Percentiles rank a stretch among this genome's conserved stretches.
Conservation (phyloP, 129 eudicot genomes). For the Apium graveolens region DNA sequence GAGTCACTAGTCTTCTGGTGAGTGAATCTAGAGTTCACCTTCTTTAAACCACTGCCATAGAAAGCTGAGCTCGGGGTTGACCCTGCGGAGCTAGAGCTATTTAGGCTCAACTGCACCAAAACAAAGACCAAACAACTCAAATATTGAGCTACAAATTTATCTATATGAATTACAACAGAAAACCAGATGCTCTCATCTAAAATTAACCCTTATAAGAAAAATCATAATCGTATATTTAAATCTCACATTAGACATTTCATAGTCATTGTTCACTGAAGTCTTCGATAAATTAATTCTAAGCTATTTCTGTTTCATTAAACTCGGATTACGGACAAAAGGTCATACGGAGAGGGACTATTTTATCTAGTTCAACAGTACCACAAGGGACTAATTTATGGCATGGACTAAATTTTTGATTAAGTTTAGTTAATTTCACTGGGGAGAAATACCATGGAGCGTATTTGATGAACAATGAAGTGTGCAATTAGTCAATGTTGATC, state of each 20-base stretch:
- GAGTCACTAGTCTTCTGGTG: constrained; percentile 22
- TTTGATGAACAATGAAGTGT: background rate
- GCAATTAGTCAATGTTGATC: too few relatives aligned
- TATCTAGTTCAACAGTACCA: too few relatives aligned
- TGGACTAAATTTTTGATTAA: too few relatives aligned
- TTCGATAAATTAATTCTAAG: too few relatives aligned
- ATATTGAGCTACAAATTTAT: background rate
- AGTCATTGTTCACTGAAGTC: background rate
- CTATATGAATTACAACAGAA: background rate
- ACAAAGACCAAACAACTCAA: background rate
- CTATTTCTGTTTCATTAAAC: background rate
- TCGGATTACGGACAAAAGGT: too few relatives aligned
- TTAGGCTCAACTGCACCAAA: constrained; percentile 52
- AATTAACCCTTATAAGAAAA: background rate
- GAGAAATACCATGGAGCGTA: background rate
- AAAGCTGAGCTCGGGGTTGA: constrained; percentile 56
- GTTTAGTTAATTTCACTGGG: background rate
- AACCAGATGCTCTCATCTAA: background rate
- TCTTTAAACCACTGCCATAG: constrained; percentile 64
- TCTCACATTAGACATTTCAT: background rate
- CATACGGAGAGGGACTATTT: background rate
- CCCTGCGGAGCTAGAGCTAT: constrained; percentile 35
- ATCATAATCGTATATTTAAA: background rate
- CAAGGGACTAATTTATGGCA: background rate
- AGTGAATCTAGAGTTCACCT: constrained; percentile 36